Percentiles rank a stretch among this genome's conserved stretches.
Evolutionary conservation across 108 stramenopile genomes (phyloP).

Genomic region (Mediolabrus comicus): DNA sequence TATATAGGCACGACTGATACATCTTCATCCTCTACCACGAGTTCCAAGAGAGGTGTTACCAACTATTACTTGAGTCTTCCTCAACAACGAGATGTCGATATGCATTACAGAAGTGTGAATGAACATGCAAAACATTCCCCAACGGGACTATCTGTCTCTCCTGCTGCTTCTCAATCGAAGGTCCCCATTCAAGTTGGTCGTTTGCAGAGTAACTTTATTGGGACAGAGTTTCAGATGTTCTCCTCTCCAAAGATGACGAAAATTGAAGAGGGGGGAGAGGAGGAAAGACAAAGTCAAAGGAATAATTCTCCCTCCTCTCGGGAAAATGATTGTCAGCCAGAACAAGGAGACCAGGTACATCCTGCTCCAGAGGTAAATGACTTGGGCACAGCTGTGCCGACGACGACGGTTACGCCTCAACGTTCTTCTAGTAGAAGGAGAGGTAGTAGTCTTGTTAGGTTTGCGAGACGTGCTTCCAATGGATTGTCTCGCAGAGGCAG

Average conservation of each 20-base stretch:
- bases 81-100: slow-evolving; percentile 63
- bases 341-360: background rate
- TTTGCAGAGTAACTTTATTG: slow-evolving; percentile 82
- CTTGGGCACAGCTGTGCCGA: background rate
- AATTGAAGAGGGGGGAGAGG: background rate
- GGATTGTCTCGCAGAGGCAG: slow-evolving; percentile 13
- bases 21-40: background rate
- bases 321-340: background rate
- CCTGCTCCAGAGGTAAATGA: background rate
- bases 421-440: background rate
- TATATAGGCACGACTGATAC: slow-evolving; percentile 8
- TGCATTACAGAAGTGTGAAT: slow-evolving; percentile 60
- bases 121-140: background rate
- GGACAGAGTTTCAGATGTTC: slow-evolving; percentile 87
- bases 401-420: background rate
- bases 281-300: background rate
- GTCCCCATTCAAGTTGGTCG: slow-evolving; percentile 50
- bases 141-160: slow-evolving; percentile 15
- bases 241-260: slow-evolving; percentile 1
- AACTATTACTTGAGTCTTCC: slow-evolving; percentile 77
- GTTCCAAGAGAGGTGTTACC: slow-evolving; percentile 67
- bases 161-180: slow-evolving; percentile 20
- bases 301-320: background rate
- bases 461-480: slow-evolving; percentile 25
- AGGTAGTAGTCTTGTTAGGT: slow-evolving; percentile 13